Evolutionary conservation across 371 early-diverging fungal genomes (phyloP).

Genomic region (Mucor saturninus): DNA sequence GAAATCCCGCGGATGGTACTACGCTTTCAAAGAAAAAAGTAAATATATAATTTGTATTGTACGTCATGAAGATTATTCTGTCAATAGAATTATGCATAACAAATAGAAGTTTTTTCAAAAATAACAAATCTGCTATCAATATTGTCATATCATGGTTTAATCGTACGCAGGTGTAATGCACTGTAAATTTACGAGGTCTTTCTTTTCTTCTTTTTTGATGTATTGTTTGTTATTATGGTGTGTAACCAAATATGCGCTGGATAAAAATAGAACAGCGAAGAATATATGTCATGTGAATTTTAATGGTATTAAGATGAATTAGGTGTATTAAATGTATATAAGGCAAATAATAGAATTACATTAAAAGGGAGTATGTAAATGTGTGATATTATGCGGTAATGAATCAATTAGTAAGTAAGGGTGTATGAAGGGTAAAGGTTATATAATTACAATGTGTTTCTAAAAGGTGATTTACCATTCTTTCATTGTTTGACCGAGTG

Average conservation of each 20-base stretch:
- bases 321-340: too few species aligned
- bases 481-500: conserved; percentile 1
- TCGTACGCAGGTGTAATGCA: not conserved
- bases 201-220: not conserved
- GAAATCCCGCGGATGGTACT: too few species aligned
- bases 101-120: too few species aligned
- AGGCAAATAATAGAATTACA: too few species aligned
- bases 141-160: too few species aligned
- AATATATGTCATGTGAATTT: conserved; percentile 1
- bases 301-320: too few species aligned
- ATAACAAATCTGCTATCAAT: too few species aligned
- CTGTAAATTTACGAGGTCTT: not conserved
- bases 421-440: not conserved
- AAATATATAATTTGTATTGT: too few species aligned
- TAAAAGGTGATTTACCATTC: not conserved
- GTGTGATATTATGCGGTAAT: too few species aligned
- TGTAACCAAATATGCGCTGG: not conserved
- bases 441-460: not conserved
- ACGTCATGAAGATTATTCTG: not conserved
- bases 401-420: too few species aligned
- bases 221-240: conserved; percentile 1
- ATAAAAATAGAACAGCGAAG: not conserved
- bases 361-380: too few species aligned
- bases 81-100: not conserved
- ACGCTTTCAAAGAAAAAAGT: too few species aligned